Conservation (phyloP, 2,329 filamentous ascomycete genomes). For the Talaromyces pinophilus region DNA sequence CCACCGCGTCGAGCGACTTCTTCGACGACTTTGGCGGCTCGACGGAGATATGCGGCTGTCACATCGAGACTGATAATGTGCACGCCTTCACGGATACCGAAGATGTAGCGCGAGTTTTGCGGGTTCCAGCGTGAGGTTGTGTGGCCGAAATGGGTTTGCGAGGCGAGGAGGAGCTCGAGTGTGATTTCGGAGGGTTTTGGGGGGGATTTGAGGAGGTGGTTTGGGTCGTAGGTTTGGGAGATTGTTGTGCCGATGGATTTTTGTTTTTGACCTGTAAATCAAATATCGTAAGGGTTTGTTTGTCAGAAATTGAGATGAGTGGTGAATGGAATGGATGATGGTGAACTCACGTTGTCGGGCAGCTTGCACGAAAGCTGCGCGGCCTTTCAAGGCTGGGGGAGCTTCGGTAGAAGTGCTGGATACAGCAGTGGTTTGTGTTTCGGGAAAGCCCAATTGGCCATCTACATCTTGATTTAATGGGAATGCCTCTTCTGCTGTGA, state of each 20-base stretch:
- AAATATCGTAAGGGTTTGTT: no score
- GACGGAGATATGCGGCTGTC: constrained; percentile 84
- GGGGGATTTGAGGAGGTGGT: constrained; percentile 62
- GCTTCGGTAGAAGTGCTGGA: neutral
- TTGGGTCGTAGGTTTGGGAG: constrained; percentile 34
- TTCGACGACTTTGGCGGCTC: constrained; percentile 87
- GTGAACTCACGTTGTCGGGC: constrained; percentile 31
- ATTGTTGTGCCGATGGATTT: constrained; percentile 36
- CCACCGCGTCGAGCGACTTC: constrained; percentile 82
- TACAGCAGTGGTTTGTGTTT: constrained; percentile 21
- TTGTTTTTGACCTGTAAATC: constrained; percentile 33
- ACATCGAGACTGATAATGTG: constrained; percentile 92
- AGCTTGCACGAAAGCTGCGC: constrained; percentile 25
- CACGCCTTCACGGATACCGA: constrained; percentile 80
- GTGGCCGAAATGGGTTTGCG: constrained; percentile 87
- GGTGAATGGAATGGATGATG: no score
- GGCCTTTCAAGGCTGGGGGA: neutral
- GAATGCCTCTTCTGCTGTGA: constrained; percentile 1
- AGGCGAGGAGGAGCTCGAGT: constrained; percentile 84
- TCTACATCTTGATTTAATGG: neutral
- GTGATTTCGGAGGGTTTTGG: constrained; percentile 78
- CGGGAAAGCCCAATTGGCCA: neutral
- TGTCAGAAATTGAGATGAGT: no score
- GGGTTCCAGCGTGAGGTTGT: constrained; percentile 92
- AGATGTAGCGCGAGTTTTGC: constrained; percentile 89